phyloP scores from a whole-genome alignment of 169 alveolate genomes.

The Cryptosporidium baileyi region DNA sequence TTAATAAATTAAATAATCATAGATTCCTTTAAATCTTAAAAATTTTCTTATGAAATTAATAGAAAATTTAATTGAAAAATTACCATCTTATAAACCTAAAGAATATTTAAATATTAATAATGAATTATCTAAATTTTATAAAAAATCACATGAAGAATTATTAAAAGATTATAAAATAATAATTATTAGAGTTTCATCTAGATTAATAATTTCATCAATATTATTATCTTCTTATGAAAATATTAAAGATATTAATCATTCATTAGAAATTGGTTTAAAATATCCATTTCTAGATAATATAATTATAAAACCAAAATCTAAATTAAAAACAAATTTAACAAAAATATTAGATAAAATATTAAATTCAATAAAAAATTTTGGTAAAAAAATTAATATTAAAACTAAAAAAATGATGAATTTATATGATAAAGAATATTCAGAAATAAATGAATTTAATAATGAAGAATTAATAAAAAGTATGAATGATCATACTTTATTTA shows the following conservation, averaged over 20 bases:
- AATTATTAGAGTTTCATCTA: constrained; percentile 24
- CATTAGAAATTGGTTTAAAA: background rate
- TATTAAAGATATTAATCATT: background rate
- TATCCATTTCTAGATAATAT: constrained; percentile 60
- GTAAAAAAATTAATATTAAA: constrained; percentile 10
- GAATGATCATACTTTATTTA: background rate
- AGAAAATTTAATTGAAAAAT: constrained; percentile 3
- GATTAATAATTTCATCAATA: constrained; percentile 6
- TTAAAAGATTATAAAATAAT: constrained; percentile 11
- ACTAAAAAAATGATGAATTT: background rate
- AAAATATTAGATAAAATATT: background rate
- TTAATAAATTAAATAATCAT: too few species aligned
- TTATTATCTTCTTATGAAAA: constrained; percentile 43
- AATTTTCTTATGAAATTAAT: background rate
- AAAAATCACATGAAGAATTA: background rate
- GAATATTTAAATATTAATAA: background rate
- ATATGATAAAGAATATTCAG: background rate
- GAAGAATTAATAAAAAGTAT: background rate
- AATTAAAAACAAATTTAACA: background rate
- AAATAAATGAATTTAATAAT: background rate
- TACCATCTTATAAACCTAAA: constrained; percentile 9
- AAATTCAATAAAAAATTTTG: constrained; percentile 11
- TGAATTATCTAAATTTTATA: background rate
- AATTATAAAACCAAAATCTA: constrained; percentile 9
- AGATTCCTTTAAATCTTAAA: constrained; percentile 11